Base-by-base conservation (phyloP, 176 grass and related monocot species). In the Carex myosuroides region DNA sequence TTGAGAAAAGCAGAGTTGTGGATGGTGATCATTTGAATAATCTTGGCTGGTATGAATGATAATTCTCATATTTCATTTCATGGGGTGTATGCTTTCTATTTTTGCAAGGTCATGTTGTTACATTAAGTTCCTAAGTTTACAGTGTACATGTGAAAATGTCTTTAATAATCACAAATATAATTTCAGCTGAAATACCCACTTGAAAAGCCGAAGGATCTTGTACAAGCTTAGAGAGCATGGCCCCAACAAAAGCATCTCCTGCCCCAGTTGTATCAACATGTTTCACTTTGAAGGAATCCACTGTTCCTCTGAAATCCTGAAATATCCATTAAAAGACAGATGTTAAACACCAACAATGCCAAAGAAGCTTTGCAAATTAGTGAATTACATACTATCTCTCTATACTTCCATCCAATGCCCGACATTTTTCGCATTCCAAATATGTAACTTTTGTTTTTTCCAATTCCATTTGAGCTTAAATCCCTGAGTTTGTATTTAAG, bases 221-320 rank as follows among this genome's bases (percentile, higher is more conserved):
- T 18, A 91, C 85, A 17, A 97, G 87, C 74, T 86, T 91, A 73
- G 16, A 80, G 42, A 97, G 86, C 87, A 97, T 76, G 80, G 92
- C 86, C 73, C 95, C 95, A 44, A 93, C 79, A 10, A 97, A 97
- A 5, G 95, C 95, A 81, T 97, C 95, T 67, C 95, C 95, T 10
- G 95, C 95, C 0, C 95, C 95, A 11, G 95, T 97, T 44, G 94
- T 92, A 68, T 97, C 94, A 24, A 97, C 90, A 66, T 94, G 94
- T 60, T 84, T 57, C 83, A 97, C 89, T 81, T 89, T 77, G 82
- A 87, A 91, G 3, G 94, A 94, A 33, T 85, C 73, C 0, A 94
- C 90, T 35, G 29, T 13, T 64, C 94, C 94, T 50, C 14, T 90
- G 85, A 97, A 97, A 92, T 92, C 92, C 94, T 97, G 72, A 85